Evolutionary conservation across 352 stramenopile species (phyloP).

Genomic region (Phytophthora niederhauseri): DNA sequence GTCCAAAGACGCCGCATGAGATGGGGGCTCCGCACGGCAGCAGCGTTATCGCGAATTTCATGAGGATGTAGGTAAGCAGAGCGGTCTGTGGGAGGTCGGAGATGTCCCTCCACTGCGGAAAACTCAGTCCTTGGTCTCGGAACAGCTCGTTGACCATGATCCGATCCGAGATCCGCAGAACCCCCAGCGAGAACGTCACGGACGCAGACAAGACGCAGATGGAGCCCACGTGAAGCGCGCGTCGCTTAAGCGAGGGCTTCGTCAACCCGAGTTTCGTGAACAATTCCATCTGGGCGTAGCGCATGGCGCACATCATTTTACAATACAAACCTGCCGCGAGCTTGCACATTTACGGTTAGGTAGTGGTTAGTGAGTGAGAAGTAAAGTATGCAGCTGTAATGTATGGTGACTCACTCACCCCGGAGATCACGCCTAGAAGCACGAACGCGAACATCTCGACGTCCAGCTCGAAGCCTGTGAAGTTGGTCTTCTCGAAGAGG

Average conservation of each 20-base stretch:
- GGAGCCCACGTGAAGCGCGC: conserved; percentile 59
- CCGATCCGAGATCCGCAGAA: conserved; percentile 78
- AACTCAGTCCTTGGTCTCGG: conserved; percentile 61
- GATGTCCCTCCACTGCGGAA: conserved; percentile 69
- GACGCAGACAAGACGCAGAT: conserved; percentile 65
- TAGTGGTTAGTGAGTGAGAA: background rate
- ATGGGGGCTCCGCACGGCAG: conserved; percentile 76
- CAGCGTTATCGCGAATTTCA: conserved; percentile 82
- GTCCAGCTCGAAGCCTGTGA: conserved; percentile 81
- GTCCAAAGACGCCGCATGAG: conserved; percentile 83
- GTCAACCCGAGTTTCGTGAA: conserved; percentile 60
- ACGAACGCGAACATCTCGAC: conserved; percentile 82
- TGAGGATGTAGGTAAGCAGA: conserved; percentile 67
- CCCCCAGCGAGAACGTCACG: conserved; percentile 72
- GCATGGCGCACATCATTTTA: conserved; percentile 54
- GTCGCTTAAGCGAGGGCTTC: conserved; percentile 54
- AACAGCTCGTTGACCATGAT: conserved; percentile 85
- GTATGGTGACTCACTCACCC: conserved; percentile 38
- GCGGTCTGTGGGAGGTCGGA: conserved; percentile 64
- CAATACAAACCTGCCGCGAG: conserved; percentile 74
- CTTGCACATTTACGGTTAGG: conserved; percentile 30
- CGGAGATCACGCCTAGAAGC: conserved; percentile 67
- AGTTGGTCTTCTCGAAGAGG: conserved; percentile 84
- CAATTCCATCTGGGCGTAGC: conserved; percentile 53
- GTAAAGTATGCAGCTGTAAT: background rate